A percentile compares a stretch with the other conserved stretches of the same genome.
phyloP scores from a whole-genome alignment of 1,284 basidiomycete genomes.

The Kalmanozyma brasiliensis region DNA sequence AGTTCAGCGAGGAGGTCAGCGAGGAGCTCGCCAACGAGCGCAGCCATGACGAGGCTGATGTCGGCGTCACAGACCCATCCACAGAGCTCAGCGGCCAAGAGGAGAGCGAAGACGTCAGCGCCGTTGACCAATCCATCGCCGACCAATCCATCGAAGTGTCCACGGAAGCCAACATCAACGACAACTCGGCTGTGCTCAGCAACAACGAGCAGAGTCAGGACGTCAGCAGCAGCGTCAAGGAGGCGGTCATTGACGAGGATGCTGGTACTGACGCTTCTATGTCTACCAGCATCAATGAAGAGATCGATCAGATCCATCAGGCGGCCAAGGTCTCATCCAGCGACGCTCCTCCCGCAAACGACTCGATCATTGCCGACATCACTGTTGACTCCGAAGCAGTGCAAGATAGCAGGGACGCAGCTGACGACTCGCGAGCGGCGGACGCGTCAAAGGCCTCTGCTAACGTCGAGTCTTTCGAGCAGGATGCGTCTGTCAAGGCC shows the following conservation, averaged over 20 bases:
- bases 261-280: neutral
- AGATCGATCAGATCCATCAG: neutral
- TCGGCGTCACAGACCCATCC: neutral
- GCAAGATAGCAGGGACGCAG: neutral
- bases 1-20: slow-evolving; percentile 5
- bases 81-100: neutral
- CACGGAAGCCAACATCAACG: slow-evolving; percentile 1
- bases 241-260: neutral
- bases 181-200: neutral
- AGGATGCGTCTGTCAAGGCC: neutral
- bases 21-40: too few relatives aligned
- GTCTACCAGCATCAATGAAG: neutral
- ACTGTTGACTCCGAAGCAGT: neutral
- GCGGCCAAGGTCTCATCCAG: neutral
- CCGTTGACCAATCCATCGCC: slow-evolving; percentile 7
- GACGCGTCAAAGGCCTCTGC: neutral
- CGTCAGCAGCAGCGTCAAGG: neutral
- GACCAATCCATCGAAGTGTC: neutral
- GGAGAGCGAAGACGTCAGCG: slow-evolving; percentile 3
- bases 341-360: neutral
- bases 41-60: neutral
- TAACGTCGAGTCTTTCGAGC: neutral
- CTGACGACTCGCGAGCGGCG: slow-evolving; percentile 9
- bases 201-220: slow-evolving; percentile 9
- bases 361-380: neutral